These are phyloP conservation scores for Tolypocladium capitatum DNA, from an alignment of 2,329 filamentous ascomycete genomes.

Conservation along the genomic window DNA sequence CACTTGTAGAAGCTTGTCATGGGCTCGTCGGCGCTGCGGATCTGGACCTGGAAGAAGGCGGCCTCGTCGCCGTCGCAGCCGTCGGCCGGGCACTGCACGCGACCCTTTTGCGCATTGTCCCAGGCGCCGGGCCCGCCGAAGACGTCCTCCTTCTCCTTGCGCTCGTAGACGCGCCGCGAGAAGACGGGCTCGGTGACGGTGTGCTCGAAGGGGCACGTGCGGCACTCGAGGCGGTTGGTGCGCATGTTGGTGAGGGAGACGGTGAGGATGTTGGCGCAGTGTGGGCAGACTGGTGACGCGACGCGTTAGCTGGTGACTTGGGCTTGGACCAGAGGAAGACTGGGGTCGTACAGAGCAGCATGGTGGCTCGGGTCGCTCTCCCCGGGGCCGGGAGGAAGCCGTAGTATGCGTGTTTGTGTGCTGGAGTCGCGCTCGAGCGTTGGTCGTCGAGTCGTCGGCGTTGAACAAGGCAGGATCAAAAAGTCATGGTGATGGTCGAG, in stretches of 20 bases:
- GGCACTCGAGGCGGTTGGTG: slow-evolving; percentile 82
- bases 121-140: slow-evolving; percentile 80
- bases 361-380: slow-evolving; percentile 19
- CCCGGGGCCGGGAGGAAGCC: neutral
- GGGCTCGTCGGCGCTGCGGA: slow-evolving; percentile 93
- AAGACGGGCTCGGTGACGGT: slow-evolving; percentile 67
- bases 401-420: no score
- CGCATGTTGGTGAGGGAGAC: slow-evolving; percentile 46
- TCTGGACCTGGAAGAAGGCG: slow-evolving; percentile 94
- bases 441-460: neutral
- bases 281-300: slow-evolving; percentile 54
- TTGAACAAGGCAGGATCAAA: neutral
- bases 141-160: slow-evolving; percentile 79
- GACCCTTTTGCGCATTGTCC: slow-evolving; percentile 80
- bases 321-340: no score
- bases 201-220: slow-evolving; percentile 88
- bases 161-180: slow-evolving; percentile 70
- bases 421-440: neutral
- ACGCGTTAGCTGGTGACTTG: neutral
- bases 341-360: slow-evolving; percentile 51
- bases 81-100: slow-evolving; percentile 70
- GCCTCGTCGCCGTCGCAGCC: slow-evolving; percentile 72
- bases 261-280: slow-evolving; percentile 73
- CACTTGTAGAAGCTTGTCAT: slow-evolving; percentile 95
- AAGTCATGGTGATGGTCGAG: neutral